Base-by-base conservation (phyloP, 2,329 filamentous ascomycete genomes). In the Arthroderma sp. region DNA sequence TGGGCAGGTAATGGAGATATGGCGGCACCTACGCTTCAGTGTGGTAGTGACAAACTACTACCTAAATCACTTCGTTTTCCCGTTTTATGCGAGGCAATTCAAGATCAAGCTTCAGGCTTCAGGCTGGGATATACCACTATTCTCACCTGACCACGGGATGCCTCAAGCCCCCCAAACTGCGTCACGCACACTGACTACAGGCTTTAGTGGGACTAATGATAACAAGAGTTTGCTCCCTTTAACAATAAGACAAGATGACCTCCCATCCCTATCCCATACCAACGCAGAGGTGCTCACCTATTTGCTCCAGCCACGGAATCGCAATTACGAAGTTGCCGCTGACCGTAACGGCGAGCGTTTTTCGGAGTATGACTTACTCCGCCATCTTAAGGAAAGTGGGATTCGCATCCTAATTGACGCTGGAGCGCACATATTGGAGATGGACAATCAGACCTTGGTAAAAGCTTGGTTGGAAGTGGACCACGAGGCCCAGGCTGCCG, bases 131-230 rank as follows among this genome's bases (percentile, higher is more conserved):
- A 63, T 85, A 1, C 76, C 78, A 0, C 55, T 77, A 0, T 66
- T 66, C 28, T 48, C 56, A 28, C 53, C 45, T 1, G 28, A 51
- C 10, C n/a, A 48, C 15, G 10, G 47, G 3, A 6, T 27, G 8
- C 11, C 9, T 6, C 15, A 22, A 22, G 10, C 4, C 22, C n/a
- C 37, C 4, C 4, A 7, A 15, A 11, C n/a, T 34, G 10, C 8
- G 3, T 36, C 27, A n/a, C 29, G 32, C 9, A 30, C 33, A 6
- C 38, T 70, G 1, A 82, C 79, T 0, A 83, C 80, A 0, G 82
- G 82, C 0, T 86, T 87, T 55, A 82, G 77, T 5, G 82, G 82
- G 0, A 86, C 82, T 0, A 85, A 83, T 38, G 82, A 86, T 54
- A 77, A 74, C 15, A 67, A 71, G 33, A 63, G 60, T 0, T 65